Evolutionary conservation across 768 basidiomycete species (phyloP).

Genomic region (Lactarius indigo): DNA sequence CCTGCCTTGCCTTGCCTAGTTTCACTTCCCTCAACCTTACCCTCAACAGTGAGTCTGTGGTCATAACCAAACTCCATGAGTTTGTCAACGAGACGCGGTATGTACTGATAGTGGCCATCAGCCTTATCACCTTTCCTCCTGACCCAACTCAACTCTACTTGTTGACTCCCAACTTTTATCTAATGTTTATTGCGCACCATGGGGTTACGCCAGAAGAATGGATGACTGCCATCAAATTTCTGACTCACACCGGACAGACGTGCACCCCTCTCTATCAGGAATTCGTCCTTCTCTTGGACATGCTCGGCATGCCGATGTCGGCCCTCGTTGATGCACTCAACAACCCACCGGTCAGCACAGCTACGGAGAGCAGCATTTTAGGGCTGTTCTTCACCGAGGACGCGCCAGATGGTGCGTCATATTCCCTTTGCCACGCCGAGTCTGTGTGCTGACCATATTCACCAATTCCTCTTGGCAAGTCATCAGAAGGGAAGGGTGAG

Average conservation of each 20-base stretch:
- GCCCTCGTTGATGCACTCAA: conserved; percentile 73
- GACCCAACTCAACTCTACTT: too few species aligned
- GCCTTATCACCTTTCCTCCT: background rate
- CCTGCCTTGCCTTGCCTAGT: too few species aligned
- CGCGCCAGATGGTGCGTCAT: conserved; percentile 66
- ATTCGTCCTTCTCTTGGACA: conserved; percentile 83
- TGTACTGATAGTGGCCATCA: conserved; percentile 16
- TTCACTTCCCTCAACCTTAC: too few species aligned
- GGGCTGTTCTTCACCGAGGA: conserved; percentile 84
- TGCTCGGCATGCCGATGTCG: conserved; percentile 74
- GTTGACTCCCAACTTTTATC: too few species aligned
- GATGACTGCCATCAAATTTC: conserved; percentile 75
- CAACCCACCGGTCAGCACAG: conserved; percentile 56
- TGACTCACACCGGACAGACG: conserved; percentile 70
- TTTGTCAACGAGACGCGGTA: conserved; percentile 69
- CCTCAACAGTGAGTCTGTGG: too few species aligned
- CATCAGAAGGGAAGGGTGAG: conserved; percentile 81
- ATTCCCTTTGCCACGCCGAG: too few species aligned
- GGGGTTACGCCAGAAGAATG: conserved; percentile 81
- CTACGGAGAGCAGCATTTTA: conserved; percentile 72
- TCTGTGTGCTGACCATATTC: background rate
- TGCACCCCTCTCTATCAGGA: conserved; percentile 64
- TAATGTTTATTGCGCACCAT: background rate
- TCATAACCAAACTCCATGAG: conserved; percentile 69
- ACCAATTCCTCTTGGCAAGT: conserved; percentile 61